phyloP scores from a whole-genome alignment of 352 stramenopile species.

The Phytophthora syringae region DNA sequence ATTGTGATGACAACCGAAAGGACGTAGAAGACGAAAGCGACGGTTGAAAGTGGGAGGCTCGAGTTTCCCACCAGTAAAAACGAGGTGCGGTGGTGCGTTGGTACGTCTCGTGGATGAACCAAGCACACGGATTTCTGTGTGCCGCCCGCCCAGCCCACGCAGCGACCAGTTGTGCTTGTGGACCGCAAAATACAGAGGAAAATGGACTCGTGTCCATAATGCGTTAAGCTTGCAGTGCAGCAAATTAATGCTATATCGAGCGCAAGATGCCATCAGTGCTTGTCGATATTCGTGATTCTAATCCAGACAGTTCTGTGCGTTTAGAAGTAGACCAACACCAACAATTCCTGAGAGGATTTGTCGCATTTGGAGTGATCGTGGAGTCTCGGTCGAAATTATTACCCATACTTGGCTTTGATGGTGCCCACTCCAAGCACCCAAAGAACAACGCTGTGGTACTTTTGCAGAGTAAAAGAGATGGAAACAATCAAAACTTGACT shows the following conservation, averaged over 20 bases:
- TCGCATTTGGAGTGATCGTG: background rate
- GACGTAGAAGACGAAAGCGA: too few relatives aligned
- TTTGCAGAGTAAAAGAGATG: background rate
- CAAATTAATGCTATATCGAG: background rate
- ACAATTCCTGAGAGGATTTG: background rate
- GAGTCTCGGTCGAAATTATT: background rate
- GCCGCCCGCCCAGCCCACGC: too few relatives aligned
- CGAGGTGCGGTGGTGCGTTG: too few relatives aligned
- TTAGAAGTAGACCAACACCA: background rate
- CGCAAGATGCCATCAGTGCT: background rate
- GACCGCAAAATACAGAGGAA: too few relatives aligned
- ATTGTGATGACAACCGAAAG: too few relatives aligned
- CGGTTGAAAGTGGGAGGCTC: too few relatives aligned
- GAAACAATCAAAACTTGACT: constrained; percentile 5
- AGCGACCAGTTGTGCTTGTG: too few relatives aligned
- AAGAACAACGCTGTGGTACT: background rate
- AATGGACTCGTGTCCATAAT: too few relatives aligned
- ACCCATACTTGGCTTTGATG: background rate
- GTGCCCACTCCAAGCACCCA: background rate
- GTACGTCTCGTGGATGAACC: too few relatives aligned
- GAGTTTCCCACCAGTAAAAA: too few relatives aligned
- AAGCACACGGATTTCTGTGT: too few relatives aligned
- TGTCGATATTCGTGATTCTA: background rate
- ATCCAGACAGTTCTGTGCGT: background rate
- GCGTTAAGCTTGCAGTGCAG: background rate